These are phyloP conservation scores for Coemansia sp. DNA, from an alignment of 192 early-diverging fungal species.

Conservation along the genomic window DNA sequence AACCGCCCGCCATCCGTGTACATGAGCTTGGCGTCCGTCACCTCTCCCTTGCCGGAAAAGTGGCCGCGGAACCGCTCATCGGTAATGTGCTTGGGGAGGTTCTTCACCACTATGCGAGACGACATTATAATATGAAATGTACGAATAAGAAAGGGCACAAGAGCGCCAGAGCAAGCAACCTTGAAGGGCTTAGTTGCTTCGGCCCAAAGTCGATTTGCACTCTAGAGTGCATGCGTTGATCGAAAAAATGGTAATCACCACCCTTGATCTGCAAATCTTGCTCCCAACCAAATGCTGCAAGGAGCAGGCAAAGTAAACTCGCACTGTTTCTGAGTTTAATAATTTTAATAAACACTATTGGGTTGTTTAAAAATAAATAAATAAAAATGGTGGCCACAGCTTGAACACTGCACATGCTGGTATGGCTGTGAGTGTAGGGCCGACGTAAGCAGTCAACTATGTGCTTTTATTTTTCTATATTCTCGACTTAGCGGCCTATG, in stretches of 20 bases:
- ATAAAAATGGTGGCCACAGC: constrained; percentile 2
- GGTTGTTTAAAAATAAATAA: background rate
- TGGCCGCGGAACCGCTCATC: constrained; percentile 82
- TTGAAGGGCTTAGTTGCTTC: background rate
- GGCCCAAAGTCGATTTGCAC: no score
- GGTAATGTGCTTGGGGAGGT: constrained; percentile 87
- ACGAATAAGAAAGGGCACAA: background rate
- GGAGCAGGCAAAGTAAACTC: no score
- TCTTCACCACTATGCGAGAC: constrained; percentile 89
- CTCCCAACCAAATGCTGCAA: no score
- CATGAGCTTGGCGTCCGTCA: constrained; percentile 91
- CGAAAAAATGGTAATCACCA: no score
- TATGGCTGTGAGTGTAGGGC: no score
- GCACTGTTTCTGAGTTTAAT: no score
- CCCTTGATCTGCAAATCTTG: no score
- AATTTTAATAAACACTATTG: background rate
- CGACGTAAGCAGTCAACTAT: no score
- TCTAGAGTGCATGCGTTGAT: no score
- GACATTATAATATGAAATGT: constrained; percentile 8
- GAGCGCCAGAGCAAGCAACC: background rate
- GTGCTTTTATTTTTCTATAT: no score
- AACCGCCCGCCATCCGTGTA: constrained; percentile 59
- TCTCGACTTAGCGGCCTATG: no score
- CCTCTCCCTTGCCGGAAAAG: constrained; percentile 76
- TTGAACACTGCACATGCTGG: no score